Evolutionary conservation across 1,284 basidiomycete genomes (phyloP).

Genomic region (Boletus smithii): DNA sequence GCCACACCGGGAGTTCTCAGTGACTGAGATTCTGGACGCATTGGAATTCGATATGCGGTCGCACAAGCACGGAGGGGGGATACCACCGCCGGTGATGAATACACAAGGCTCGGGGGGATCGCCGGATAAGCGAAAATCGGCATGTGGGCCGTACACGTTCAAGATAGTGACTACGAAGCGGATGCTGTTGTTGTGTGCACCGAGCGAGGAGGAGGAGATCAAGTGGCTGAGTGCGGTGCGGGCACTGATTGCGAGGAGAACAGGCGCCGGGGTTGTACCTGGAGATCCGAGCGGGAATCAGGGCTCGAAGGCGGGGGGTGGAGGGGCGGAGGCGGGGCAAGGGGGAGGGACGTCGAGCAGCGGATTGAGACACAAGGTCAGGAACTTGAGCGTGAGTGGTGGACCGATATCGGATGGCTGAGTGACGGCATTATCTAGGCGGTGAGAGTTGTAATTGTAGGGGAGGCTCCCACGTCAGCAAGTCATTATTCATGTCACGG

Average conservation of each 20-base stretch:
- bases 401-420: slow-evolving; percentile 22
- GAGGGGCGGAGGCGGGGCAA: slow-evolving; percentile 17
- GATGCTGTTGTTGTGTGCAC: slow-evolving; percentile 86
- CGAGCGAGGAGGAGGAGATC: slow-evolving; percentile 97
- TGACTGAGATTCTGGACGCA: slow-evolving; percentile 87
- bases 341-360: slow-evolving; percentile 7
- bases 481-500: slow-evolving; percentile 7
- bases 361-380: slow-evolving; percentile 43
- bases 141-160: slow-evolving; percentile 64
- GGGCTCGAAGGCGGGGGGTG: slow-evolving; percentile 18
- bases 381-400: slow-evolving; percentile 43
- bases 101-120: slow-evolving; percentile 34
- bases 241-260: slow-evolving; percentile 78
- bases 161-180: slow-evolving; percentile 96
- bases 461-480: slow-evolving; percentile 23
- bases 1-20: slow-evolving; percentile 81
- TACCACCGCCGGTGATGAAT: slow-evolving; percentile 36
- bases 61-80: slow-evolving; percentile 36
- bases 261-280: slow-evolving; percentile 45
- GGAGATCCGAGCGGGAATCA: slow-evolving; percentile 29
- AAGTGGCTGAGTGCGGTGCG: slow-evolving; percentile 95
- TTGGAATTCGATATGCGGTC: slow-evolving; percentile 76
- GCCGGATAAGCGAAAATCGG: slow-evolving; percentile 39
- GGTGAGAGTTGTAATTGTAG: no score
- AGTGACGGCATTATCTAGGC: slow-evolving; percentile 23